phyloP scores from a whole-genome alignment of 495 filamentous ascomycete genomes.

The Aspergillus diversus region DNA sequence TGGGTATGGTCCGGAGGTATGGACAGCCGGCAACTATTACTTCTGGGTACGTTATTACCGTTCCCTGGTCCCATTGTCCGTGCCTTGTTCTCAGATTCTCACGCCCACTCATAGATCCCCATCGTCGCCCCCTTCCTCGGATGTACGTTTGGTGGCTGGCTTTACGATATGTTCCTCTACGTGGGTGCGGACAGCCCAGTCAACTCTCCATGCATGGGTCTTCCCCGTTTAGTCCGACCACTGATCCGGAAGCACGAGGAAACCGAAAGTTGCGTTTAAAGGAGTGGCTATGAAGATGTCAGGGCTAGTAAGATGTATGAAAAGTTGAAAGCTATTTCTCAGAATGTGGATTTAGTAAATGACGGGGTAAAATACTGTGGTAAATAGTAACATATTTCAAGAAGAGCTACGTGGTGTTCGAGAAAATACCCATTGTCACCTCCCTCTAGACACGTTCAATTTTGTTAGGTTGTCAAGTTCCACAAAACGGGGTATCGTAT shows the following conservation, averaged over 20 bases:
- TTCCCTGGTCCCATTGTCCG: neutral
- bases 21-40: constrained; percentile 63
- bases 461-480: no score
- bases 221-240: constrained; percentile 46
- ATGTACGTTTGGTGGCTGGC: constrained; percentile 60
- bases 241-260: constrained; percentile 15
- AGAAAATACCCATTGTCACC: no score
- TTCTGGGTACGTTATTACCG: constrained; percentile 67
- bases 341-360: no score
- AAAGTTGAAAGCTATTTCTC: no score
- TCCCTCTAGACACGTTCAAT: no score
- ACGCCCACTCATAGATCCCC: constrained; percentile 37
- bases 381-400: no score
- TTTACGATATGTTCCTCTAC: constrained; percentile 66
- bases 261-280: constrained; percentile 32
- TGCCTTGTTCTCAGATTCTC: neutral
- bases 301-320: no score
- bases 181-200: constrained; percentile 58
- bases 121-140: constrained; percentile 63
- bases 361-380: no score
- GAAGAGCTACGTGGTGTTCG: no score
- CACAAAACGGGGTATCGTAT: no score
- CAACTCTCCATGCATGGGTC: constrained; percentile 60
- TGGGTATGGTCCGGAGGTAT: constrained; percentile 67
- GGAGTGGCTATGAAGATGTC: neutral